Evolutionary conservation across 2,329 filamentous ascomycete species (phyloP).

Genomic region (Colletotrichum theobromicola): DNA sequence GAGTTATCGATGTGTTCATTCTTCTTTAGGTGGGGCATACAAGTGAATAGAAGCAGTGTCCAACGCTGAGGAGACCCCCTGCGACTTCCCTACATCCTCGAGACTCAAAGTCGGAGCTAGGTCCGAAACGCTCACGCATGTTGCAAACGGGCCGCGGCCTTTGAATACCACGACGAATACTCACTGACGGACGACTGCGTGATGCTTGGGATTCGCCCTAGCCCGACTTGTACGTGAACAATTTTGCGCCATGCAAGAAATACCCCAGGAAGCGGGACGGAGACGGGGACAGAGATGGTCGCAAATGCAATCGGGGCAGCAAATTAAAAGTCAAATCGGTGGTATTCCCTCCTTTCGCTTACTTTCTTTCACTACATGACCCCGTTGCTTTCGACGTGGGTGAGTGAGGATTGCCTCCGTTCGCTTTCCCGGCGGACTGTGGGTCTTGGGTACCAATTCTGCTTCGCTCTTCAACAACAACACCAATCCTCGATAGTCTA

Average conservation of each 20-base stretch:
- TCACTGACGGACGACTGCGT: too few relatives aligned
- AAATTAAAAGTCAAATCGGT: too few relatives aligned
- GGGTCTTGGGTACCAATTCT: fast-evolving
- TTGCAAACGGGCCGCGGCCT: too few relatives aligned
- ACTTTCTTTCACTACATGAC: background rate
- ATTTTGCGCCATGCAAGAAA: background rate
- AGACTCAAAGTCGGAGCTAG: too few relatives aligned
- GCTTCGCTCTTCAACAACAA: fast-evolving
- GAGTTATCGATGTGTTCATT: too few relatives aligned
- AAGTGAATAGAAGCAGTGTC: too few relatives aligned
- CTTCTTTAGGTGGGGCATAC: too few relatives aligned
- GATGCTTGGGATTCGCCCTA: background rate
- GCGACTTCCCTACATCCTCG: too few relatives aligned
- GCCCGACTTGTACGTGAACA: background rate
- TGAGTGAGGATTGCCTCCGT: background rate
- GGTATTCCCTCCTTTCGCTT: too few relatives aligned
- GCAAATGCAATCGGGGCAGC: fast-evolving
- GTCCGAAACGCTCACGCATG: too few relatives aligned
- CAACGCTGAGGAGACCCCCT: too few relatives aligned
- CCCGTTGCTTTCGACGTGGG: fast-evolving
- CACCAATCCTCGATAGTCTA: conserved; percentile 17
- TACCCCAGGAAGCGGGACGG: fast-evolving
- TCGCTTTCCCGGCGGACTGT: background rate
- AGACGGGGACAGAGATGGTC: background rate
- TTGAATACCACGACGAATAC: too few relatives aligned